Conservation (phyloP, 805 yeast species). For the Blastobotrys terrestris region DNA sequence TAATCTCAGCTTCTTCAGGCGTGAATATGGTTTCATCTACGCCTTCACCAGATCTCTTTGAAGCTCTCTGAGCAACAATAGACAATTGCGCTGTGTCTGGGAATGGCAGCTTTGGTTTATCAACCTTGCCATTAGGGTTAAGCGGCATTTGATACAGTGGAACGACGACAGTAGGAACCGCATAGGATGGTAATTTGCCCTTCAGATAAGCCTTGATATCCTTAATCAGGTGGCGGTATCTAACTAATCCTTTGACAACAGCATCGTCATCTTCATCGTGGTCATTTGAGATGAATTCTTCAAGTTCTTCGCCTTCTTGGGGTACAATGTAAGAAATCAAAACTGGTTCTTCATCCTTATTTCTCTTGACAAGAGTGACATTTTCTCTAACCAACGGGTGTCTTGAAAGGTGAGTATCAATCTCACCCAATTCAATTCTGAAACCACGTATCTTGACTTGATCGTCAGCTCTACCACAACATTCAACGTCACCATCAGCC, state of each 20-base stretch:
- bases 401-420: constrained; percentile 93
- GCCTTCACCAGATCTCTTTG: constrained; percentile 32
- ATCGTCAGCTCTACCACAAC: constrained; percentile 98
- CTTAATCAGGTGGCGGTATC: constrained; percentile 68
- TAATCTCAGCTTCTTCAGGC: constrained; percentile 57
- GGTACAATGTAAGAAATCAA: constrained; percentile 91
- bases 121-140: constrained; percentile 98
- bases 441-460: constrained; percentile 98
- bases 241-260: constrained; percentile 71
- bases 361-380: constrained; percentile 83
- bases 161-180: constrained; percentile 86
- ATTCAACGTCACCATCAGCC: constrained; percentile 97
- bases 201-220: constrained; percentile 78
- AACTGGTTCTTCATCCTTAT: constrained; percentile 87
- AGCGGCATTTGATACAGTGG: constrained; percentile 82
- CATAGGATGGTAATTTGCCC: constrained; percentile 85
- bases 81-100: constrained; percentile 85
- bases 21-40: constrained; percentile 47
- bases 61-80: constrained; percentile 48
- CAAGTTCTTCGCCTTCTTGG: constrained; percentile 35
- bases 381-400: constrained; percentile 91
- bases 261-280: constrained; percentile 42
- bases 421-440: constrained; percentile 97
- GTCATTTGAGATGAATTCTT: constrained; percentile 37
- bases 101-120: constrained; percentile 93